These are phyloP conservation scores for Prunus mira DNA, from an alignment of 306 rosid genomes.

Conservation along the genomic window DNA sequence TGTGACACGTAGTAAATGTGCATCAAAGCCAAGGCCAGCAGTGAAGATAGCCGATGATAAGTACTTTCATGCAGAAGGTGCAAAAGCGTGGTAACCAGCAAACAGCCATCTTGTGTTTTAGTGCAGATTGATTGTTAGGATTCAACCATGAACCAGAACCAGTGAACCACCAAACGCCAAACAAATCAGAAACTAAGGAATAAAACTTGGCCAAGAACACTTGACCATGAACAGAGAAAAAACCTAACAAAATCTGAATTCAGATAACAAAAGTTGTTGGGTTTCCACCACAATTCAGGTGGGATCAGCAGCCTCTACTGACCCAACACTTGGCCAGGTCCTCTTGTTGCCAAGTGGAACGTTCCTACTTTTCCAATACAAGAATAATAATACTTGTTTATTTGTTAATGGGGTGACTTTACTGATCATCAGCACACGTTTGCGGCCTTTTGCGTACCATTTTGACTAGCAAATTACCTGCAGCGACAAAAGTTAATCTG, in stretches of 20 bases:
- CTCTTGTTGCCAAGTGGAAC: not conserved
- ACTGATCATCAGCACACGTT: not conserved
- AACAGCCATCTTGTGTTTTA: not conserved
- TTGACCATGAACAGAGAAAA: too few relatives aligned
- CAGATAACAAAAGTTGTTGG: not conserved
- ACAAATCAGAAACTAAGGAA: not conserved
- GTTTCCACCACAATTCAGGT: not conserved
- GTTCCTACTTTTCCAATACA: not conserved
- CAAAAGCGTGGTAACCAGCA: not conserved
- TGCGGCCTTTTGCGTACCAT: not conserved
- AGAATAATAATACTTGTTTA: not conserved
- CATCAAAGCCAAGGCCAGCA: not conserved
- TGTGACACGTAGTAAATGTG: not conserved
- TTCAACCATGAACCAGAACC: not conserved
- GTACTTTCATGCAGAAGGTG: not conserved
- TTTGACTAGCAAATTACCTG: conserved; percentile 6
- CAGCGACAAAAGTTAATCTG: not conserved
- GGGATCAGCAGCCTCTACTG: not conserved
- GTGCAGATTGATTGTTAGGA: not conserved
- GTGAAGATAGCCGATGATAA: not conserved
- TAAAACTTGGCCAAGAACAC: not conserved
- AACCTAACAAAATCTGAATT: too few relatives aligned
- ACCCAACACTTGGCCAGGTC: conserved; percentile 1
- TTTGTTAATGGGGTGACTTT: not conserved
- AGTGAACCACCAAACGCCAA: not conserved